Evolutionary conservation across 1,139 yeast genomes (phyloP), one percentile per base, ranked within the genome.

Genomic region (Suhomyces bolitotheri): DNA sequence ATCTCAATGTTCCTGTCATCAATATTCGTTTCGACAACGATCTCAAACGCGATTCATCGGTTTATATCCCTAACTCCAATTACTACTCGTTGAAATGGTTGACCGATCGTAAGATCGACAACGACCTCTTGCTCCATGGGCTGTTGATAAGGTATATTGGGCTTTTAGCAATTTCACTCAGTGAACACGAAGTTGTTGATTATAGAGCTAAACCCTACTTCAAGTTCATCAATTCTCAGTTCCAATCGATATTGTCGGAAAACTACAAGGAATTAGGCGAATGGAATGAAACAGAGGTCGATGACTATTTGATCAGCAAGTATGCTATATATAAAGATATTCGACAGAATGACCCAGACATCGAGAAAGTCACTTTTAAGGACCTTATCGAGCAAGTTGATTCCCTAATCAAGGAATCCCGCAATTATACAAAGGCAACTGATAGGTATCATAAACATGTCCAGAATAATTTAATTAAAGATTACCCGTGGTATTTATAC

Each of bases 401-500:
- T 4, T 25, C 31, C 3, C 30, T 39, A 3, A 27, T 44, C 22
- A 46, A 58, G 22, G 46, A 52, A 10, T 66, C 72, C 66, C 47
- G 53, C 29, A 32, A 49, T n/a, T 36, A 48, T 36, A 35, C 53
- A 7, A 34, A 49, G 7, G 40, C 39, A 1, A 68, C 71, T 39
- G 81, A 76, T 42, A 43, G 38, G 2, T 64, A 62, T 44, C 64
- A 63, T 24, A 40, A 47, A 8, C 50, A 53, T 2, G 64, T 84
- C 11, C 78, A 76, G 45, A 57, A 57, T 2, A 65, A 71, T 16
- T 71, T 82, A 33, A 58, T 66, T 2, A 63, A 69, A 30, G 95
- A 83, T 49, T 80, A 75, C 47, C 87, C 95, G 1, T 82, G 92
- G 86, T 84, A 81, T 61, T 66, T 68, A 45, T 63, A 72, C 38